phyloP scores from a whole-genome alignment of 768 basidiomycete genomes.

The Mycena crocata region DNA sequence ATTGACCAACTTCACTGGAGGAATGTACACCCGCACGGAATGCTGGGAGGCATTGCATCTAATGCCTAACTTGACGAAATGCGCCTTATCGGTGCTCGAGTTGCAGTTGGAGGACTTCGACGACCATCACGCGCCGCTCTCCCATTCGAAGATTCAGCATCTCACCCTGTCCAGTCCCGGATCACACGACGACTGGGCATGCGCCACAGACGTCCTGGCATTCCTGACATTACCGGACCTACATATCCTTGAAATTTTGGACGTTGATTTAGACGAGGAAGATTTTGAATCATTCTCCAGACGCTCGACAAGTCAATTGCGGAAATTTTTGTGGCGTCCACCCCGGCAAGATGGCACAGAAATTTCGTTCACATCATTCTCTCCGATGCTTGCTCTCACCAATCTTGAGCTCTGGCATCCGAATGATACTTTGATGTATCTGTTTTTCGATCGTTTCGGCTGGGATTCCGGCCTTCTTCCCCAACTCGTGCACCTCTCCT shows the following conservation, averaged over 20 bases:
- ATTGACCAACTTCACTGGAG: slow-evolving; percentile 20
- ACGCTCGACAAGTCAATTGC: not conserved
- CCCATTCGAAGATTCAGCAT: not conserved
- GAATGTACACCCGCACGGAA: not conserved
- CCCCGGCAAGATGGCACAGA: too few species aligned
- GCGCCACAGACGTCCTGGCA: not conserved
- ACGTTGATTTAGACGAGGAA: not conserved
- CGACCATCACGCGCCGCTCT: not conserved
- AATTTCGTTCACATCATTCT: not conserved
- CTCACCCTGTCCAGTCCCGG: slow-evolving; percentile 20
- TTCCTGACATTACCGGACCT: not conserved
- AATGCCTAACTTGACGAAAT: slow-evolving; percentile 11
- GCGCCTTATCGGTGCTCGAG: not conserved
- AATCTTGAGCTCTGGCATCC: not conserved
- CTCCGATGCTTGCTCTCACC: not conserved
- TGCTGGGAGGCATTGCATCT: slow-evolving; percentile 1
- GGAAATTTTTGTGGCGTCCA: not conserved
- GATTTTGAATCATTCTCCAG: not conserved
- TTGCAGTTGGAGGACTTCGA: not conserved
- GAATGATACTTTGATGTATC: not conserved
- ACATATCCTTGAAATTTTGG: not conserved
- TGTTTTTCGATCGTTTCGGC: not conserved
- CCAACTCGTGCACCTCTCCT: not conserved
- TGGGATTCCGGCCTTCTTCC: not conserved
- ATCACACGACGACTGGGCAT: too few species aligned